A percentile compares a stretch with the other conserved stretches of the same genome.
Conservation (phyloP, 2,329 filamentous ascomycete species). For the Dothistroma septosporum region DNA sequence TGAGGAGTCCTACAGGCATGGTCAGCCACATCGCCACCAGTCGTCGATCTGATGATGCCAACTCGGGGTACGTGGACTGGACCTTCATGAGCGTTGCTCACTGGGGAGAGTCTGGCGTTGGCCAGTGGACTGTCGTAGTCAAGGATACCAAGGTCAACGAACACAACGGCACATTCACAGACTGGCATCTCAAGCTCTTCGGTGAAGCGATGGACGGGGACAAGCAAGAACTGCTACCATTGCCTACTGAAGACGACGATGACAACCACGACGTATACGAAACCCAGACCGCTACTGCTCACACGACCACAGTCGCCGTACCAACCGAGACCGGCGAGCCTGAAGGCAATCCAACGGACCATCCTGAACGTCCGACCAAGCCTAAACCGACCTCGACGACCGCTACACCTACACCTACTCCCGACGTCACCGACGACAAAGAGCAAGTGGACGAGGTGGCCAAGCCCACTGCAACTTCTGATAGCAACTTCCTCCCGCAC, state of each 20-base stretch:
- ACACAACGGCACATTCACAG: slow-evolving; percentile 70
- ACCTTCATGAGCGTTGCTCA: slow-evolving; percentile 98
- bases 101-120: slow-evolving; percentile 85
- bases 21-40: slow-evolving; percentile 78
- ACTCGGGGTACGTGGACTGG: slow-evolving; percentile 82
- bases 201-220: slow-evolving; percentile 76
- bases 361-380: slow-evolving; percentile 54
- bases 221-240: slow-evolving; percentile 69
- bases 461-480: slow-evolving; percentile 24
- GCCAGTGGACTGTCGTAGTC: slow-evolving; percentile 86
- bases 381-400: slow-evolving; percentile 41
- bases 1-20: slow-evolving; percentile 77
- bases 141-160: slow-evolving; percentile 79
- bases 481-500: slow-evolving; percentile 65
- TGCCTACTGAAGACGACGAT: slow-evolving; percentile 80
- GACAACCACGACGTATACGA: slow-evolving; percentile 67
- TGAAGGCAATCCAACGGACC: slow-evolving; percentile 44
- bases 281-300: slow-evolving; percentile 53
- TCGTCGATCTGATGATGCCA: slow-evolving; percentile 63
- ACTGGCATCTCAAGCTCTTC: slow-evolving; percentile 94
- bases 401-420: slow-evolving; percentile 22
- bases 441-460: slow-evolving; percentile 21
- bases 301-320: slow-evolving; percentile 55
- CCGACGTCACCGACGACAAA: slow-evolving; percentile 30
- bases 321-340: slow-evolving; percentile 46